Conservation (phyloP, 768 basidiomycete genomes). For the Boletus reticulatus region DNA sequence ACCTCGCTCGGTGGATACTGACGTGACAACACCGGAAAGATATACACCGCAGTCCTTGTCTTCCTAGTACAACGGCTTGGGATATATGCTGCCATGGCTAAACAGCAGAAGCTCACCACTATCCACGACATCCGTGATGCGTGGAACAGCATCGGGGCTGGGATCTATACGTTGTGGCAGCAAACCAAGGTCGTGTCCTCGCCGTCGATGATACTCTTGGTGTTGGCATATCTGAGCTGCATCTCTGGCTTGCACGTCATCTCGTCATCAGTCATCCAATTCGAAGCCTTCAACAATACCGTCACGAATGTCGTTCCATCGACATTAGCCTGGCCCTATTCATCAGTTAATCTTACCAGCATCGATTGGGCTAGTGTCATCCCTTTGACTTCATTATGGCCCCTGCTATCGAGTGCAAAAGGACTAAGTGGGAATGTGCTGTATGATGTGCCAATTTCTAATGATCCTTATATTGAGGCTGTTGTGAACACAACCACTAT, state of each 20-base stretch:
- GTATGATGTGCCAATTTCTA: conserved; percentile 15
- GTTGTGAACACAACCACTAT: conserved; percentile 18
- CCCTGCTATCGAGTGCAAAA: background rate
- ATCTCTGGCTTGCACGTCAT: conserved; percentile 22
- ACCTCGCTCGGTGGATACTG: too few relatives aligned
- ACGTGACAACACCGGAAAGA: too few relatives aligned
- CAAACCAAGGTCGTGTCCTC: conserved; percentile 16
- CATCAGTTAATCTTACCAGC: background rate
- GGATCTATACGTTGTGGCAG: conserved; percentile 14
- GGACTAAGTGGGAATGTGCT: conserved; percentile 13
- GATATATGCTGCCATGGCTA: conserved; percentile 1
- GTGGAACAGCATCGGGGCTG: conserved; percentile 25
- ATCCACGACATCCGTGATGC: conserved; percentile 18
- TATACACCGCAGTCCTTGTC: too few relatives aligned
- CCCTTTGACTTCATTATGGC: background rate
- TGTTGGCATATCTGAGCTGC: conserved; percentile 13
- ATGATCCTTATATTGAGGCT: conserved; percentile 1
- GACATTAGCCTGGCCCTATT: background rate
- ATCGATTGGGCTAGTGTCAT: background rate
- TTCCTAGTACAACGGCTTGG: conserved; percentile 10
- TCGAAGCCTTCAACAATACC: conserved; percentile 15
- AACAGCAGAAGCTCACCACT: conserved; percentile 14
- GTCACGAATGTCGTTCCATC: background rate
- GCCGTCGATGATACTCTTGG: background rate
- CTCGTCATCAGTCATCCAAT: conserved; percentile 20